phyloP scores from a whole-genome alignment of 352 stramenopile genomes.

The Phytophthora syringae region DNA sequence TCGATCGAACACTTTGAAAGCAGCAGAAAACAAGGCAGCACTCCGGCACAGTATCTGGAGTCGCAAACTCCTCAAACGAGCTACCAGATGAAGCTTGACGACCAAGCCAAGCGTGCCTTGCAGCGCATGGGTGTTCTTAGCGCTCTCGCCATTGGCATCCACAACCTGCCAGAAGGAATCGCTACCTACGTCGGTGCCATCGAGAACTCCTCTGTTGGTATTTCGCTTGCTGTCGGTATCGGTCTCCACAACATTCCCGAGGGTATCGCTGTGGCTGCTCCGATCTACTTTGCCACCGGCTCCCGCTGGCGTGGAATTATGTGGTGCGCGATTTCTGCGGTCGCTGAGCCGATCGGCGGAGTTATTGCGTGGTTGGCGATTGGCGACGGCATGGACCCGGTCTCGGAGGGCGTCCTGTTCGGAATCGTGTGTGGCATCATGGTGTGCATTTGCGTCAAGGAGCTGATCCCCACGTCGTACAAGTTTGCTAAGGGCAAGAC shows the following conservation, averaged over 20 bases:
- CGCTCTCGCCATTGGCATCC: slow-evolving; percentile 91
- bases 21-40: slow-evolving; percentile 10
- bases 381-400: slow-evolving; percentile 63
- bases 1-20: slow-evolving; percentile 41
- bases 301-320: slow-evolving; percentile 93
- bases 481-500: slow-evolving; percentile 85
- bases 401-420: slow-evolving; percentile 90
- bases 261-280: slow-evolving; percentile 94
- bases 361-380: slow-evolving; percentile 89
- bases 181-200: slow-evolving; percentile 94
- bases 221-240: slow-evolving; percentile 94
- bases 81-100: slow-evolving; percentile 34
- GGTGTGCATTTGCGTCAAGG: slow-evolving; percentile 91
- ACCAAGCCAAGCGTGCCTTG: slow-evolving; percentile 45
- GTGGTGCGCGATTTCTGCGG: slow-evolving; percentile 90
- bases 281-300: slow-evolving; percentile 97
- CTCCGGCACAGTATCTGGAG: slow-evolving; percentile 26
- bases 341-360: slow-evolving; percentile 90
- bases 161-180: slow-evolving; percentile 97
- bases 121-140: slow-evolving; percentile 91
- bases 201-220: slow-evolving; percentile 90
- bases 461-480: slow-evolving; percentile 92
- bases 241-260: slow-evolving; percentile 98
- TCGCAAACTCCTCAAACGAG: slow-evolving; percentile 23
- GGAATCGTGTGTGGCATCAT: slow-evolving; percentile 95